These are phyloP conservation scores for Ceratobasidium theobromae DNA, from an alignment of 1,284 basidiomycete species.

Conservation along the genomic window DNA sequence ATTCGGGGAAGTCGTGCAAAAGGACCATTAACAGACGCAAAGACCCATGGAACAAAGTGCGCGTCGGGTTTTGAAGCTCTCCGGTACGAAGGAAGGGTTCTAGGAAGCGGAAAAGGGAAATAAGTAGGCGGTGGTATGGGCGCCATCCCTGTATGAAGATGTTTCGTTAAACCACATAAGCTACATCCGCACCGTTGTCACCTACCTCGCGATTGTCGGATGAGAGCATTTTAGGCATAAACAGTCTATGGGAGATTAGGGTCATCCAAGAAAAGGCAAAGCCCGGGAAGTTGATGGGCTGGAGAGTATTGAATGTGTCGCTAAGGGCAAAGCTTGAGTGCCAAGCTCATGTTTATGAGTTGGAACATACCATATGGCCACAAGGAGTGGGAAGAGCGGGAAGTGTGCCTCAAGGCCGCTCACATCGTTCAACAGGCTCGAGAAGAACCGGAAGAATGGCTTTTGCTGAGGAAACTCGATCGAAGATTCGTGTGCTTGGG, in stretches of 20 bases:
- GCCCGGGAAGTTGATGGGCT: constrained; percentile 95
- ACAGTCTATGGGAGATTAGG: constrained; percentile 91
- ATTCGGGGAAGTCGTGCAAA: constrained; percentile 98
- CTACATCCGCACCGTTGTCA: constrained; percentile 35
- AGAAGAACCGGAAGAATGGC: constrained; percentile 99
- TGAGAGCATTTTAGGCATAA: constrained; percentile 93
- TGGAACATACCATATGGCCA: constrained; percentile 73
- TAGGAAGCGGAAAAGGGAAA: constrained; percentile 93
- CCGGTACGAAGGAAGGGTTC: constrained; percentile 85
- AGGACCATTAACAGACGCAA: constrained; percentile 90
- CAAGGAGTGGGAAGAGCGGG: constrained; percentile 86
- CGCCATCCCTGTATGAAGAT: constrained; percentile 71
- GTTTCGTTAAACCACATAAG: constrained; percentile 20
- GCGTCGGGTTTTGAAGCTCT: constrained; percentile 79
- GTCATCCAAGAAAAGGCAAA: constrained; percentile 99
- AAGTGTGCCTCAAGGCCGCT: constrained; percentile 81
- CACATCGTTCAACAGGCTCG: constrained; percentile 91
- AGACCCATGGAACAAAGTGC: constrained; percentile 90
- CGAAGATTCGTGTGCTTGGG: constrained; percentile 94
- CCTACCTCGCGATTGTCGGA: constrained; percentile 79
- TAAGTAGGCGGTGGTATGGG: constrained; percentile 90
- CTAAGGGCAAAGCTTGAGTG: constrained; percentile 48
- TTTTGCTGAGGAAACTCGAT: constrained; percentile 86
- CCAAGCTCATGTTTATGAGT: not conserved
- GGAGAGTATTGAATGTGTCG: constrained; percentile 93